Base-by-base conservation (phyloP, 768 basidiomycete species). In the Suillus subaureus region DNA sequence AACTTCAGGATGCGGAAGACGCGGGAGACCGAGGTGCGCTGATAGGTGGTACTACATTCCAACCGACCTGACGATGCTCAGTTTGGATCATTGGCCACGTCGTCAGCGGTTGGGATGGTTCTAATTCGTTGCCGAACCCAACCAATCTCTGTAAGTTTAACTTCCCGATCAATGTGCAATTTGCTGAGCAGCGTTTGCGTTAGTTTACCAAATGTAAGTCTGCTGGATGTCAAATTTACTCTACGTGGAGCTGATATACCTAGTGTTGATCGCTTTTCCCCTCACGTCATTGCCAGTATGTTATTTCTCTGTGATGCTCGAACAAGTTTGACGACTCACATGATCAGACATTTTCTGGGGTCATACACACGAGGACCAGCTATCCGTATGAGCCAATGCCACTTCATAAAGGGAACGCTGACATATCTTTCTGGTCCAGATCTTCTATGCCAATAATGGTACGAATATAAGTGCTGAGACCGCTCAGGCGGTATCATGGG, bases 1-100 rank as follows among this genome's bases (percentile, higher is more conserved):
- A 93, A 73, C 78, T 93, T 16, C 91, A 93, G 74, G 87, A 81
- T 61, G 91, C 91, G 9, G 92, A 93, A 75, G 91, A 93, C 71
- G 81, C 82, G 26, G 88, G 90, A 9, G 90, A 92, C 62, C 80
- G 89, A 70, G 90, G 90, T 87, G 66, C n/a, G 80, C 71, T 31
- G 26, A 12, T 42, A 18, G 26, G 35, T 62, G 21, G 45, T 35
- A 42, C 28, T 42, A 12, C 42, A 15, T 60, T 42, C 3, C 18
- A 40, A 31, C 61, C 18, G n/a, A 55, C n/a, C 54, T 78, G 47
- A 70, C 45, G 33, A 66, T 64, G 23, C 51, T 52, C 33, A 84
- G 81, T 79, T 7, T 85, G 83, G 84, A 82, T 85, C 57, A 79
- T 81, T 7, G 87, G 87, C 2, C 87, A 88, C 67, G 87, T 89